These are phyloP conservation scores for Begonia masoniana DNA, from an alignment of 306 rosid genomes.

Conservation along the genomic window DNA sequence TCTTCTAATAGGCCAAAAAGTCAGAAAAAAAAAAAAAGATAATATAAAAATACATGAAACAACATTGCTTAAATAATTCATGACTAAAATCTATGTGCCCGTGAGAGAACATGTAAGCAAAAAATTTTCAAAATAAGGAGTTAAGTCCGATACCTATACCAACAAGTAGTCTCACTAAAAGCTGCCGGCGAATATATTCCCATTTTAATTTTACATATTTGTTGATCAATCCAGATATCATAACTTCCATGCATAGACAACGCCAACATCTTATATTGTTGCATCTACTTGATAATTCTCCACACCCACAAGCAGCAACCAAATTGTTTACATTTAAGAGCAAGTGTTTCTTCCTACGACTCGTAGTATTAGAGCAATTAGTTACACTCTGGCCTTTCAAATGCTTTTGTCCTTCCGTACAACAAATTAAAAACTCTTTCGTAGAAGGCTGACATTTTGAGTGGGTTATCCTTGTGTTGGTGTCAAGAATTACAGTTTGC, in stretches of 20 bases:
- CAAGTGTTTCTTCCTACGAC: slow-evolving; percentile 16
- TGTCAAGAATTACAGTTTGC: slow-evolving; percentile 23
- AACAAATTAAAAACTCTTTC: slow-evolving; percentile 21
- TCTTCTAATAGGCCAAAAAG: too few species aligned
- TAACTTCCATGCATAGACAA: slow-evolving; percentile 44
- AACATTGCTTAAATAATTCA: too few species aligned
- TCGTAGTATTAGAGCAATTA: slow-evolving; percentile 18
- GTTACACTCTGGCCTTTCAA: slow-evolving; percentile 18
- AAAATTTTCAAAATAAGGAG: slow-evolving; percentile 10
- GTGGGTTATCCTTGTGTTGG: slow-evolving; percentile 52
- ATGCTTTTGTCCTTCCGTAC: slow-evolving; percentile 23
- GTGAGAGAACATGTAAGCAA: not conserved
- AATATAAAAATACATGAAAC: too few species aligned
- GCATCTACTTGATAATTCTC: slow-evolving; percentile 18
- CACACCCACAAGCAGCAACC: slow-evolving; percentile 25
- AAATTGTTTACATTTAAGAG: slow-evolving; percentile 18
- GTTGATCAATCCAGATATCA: slow-evolving; percentile 35
- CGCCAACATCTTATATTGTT: slow-evolving; percentile 55
- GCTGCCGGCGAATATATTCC: slow-evolving; percentile 67
- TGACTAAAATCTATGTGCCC: not conserved
- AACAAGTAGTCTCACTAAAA: slow-evolving; percentile 46
- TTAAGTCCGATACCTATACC: slow-evolving; percentile 41
- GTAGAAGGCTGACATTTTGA: slow-evolving; percentile 49
- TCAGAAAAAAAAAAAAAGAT: too few species aligned
- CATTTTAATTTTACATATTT: slow-evolving; percentile 54